Base-by-base conservation (phyloP, 352 stramenopile genomes). In the Pythium sukuiense region DNA sequence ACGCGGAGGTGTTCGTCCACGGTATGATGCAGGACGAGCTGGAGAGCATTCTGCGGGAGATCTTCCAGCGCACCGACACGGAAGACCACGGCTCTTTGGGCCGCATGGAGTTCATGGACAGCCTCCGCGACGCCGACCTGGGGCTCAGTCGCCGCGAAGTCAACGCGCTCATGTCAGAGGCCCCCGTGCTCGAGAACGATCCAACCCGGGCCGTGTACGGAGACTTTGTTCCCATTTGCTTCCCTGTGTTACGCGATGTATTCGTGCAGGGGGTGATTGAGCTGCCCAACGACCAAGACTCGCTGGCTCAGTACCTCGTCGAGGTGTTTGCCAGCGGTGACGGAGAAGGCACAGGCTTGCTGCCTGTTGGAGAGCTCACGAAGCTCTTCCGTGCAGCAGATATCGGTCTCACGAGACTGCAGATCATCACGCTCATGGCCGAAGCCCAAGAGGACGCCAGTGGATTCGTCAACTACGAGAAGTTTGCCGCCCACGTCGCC, bases 21-120 rank as follows among this genome's bases (percentile, higher is more conserved):
- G 83, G 85, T 33, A 85, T 92, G 74, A 85, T 86, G 76, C 85
- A 89, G 53, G 85, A 94, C 57, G 85, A 94, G 55, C 79, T 90
- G 56, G 85, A 94, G 55, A 90, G 81, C 69, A 73, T 92, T 26
- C 63, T 94, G 59, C 77, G 81, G 2, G 85, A 94, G 59, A 89
- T 86, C 66, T 87, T 94, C 58, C 82, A 89, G 59, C 83, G 85
- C 27, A 63, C 76, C 6, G 85, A 92, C 53, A 61, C 77, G 0
- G 77, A 89, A 50, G 80, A 90, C 33, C 62, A 58, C 3, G 85
- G 85, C 5, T 73, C 63, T 12, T 30, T 92, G 8, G 61, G 45
- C 11, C 76, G 82, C 13, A 16, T 81, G 30, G 73, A 84, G n/a
- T 94, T 94, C 49, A 82, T 87, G 72, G 76, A 88, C 30, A 76